Evolutionary conservation across 192 early-diverging fungal species (phyloP).

Genomic region (Gorgonomyces haynaldii): DNA sequence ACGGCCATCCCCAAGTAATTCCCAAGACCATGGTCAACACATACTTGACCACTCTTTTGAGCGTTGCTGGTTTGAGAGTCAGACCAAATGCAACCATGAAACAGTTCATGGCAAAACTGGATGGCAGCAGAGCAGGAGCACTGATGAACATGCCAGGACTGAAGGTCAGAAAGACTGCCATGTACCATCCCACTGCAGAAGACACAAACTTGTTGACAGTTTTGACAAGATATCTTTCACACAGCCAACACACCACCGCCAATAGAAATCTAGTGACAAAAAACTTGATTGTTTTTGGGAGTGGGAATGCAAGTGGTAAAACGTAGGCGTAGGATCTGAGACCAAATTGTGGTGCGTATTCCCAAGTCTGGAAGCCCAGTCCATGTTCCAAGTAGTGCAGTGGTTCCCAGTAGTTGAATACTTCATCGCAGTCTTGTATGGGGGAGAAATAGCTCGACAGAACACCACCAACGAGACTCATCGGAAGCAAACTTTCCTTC

Average conservation of each 20-base stretch:
- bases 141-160: constrained; percentile 84
- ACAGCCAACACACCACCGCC: constrained; percentile 46
- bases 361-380: constrained; percentile 88
- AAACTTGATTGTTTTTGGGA: constrained; percentile 50
- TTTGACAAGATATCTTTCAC: constrained; percentile 61
- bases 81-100: constrained; percentile 62
- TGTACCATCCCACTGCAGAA: constrained; percentile 53
- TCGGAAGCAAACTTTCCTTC: too few relatives aligned
- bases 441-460: too few relatives aligned
- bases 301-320: constrained; percentile 17
- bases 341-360: constrained; percentile 79
- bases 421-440: constrained; percentile 69
- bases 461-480: too few relatives aligned
- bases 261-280: constrained; percentile 56
- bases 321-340: constrained; percentile 84
- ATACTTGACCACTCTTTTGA: constrained; percentile 38
- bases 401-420: constrained; percentile 97
- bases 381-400: constrained; percentile 78
- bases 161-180: constrained; percentile 46
- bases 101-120: constrained; percentile 86
- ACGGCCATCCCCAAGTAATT: constrained; percentile 77
- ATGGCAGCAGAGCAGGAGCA: constrained; percentile 70
- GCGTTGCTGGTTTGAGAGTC: constrained; percentile 44
- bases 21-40: constrained; percentile 54
- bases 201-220: constrained; percentile 49